Conservation (phyloP, 2,329 filamentous ascomycete genomes). For the Thelonectria discophora region DNA sequence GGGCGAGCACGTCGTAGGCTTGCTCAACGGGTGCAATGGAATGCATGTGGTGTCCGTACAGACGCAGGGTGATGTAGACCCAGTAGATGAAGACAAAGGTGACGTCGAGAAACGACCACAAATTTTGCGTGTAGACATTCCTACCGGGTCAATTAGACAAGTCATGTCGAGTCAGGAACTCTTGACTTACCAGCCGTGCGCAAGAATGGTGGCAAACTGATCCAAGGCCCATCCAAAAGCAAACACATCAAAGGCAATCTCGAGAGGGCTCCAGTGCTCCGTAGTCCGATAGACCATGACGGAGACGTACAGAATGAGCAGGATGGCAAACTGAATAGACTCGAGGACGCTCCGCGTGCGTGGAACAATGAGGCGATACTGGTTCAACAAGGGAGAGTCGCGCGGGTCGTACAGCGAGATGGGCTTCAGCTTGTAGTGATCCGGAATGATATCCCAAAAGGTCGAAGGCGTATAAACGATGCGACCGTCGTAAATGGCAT, state of each 20-base stretch:
- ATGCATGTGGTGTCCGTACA: conserved; percentile 67
- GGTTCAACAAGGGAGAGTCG: conserved; percentile 79
- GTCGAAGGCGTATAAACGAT: conserved; percentile 84
- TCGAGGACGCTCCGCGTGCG: conserved; percentile 80
- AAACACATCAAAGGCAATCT: conserved; percentile 76
- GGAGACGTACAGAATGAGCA: conserved; percentile 74
- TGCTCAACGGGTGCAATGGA: conserved; percentile 65
- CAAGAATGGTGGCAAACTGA: conserved; percentile 78
- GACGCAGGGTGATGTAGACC: conserved; percentile 72
- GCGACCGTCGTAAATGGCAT: conserved; percentile 82
- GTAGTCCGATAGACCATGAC: conserved; percentile 76
- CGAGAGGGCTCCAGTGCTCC: conserved; percentile 63
- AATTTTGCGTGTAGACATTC: conserved; percentile 86
- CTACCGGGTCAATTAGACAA: conserved; percentile 47
- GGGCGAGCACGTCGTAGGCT: conserved; percentile 80
- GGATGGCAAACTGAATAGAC: conserved; percentile 74
- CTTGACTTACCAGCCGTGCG: conserved; percentile 68
- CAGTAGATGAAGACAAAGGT: conserved; percentile 78
- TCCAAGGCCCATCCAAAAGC: conserved; percentile 82
- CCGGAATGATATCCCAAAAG: conserved; percentile 84
- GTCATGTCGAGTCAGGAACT: neutral
- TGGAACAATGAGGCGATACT: conserved; percentile 85
- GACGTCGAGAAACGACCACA: conserved; percentile 89
- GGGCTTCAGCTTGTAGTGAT: conserved; percentile 85
- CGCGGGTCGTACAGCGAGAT: conserved; percentile 83